A percentile compares a stretch with the other conserved stretches of the same genome.
These are phyloP conservation scores for Ustilago tritici DNA, from an alignment of 1,284 basidiomycete species.

Conservation along the genomic window DNA sequence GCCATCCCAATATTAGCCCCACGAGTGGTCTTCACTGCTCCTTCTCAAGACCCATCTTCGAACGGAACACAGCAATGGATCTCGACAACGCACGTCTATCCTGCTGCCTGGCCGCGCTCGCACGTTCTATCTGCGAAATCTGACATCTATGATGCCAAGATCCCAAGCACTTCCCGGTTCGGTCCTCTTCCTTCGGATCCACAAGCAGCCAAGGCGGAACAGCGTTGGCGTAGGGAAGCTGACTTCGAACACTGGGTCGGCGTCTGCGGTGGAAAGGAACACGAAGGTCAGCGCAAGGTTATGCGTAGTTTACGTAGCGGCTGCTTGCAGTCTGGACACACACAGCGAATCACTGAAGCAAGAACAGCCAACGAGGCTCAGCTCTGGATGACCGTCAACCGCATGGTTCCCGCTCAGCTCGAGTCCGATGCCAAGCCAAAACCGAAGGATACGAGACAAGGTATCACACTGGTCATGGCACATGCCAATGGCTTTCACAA, in stretches of 20 bases:
- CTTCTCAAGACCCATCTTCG: constrained; percentile 38
- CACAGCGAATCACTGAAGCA: constrained; percentile 32
- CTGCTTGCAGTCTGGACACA: constrained; percentile 22
- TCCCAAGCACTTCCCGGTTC: constrained; percentile 25
- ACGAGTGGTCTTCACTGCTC: constrained; percentile 39
- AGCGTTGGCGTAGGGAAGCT: constrained; percentile 37
- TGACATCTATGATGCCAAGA: constrained; percentile 37
- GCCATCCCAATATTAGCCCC: constrained; percentile 18
- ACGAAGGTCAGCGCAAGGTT: constrained; percentile 15
- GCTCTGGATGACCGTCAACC: constrained; percentile 46
- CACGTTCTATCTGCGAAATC: constrained; percentile 44
- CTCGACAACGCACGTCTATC: constrained; percentile 79
- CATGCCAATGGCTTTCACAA: constrained; percentile 87
- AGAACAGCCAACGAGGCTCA: constrained; percentile 38
- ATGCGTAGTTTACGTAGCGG: constrained; percentile 26
- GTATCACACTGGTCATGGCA: constrained; percentile 77
- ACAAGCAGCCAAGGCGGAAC: constrained; percentile 42
- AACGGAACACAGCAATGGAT: constrained; percentile 69
- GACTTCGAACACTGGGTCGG: constrained; percentile 43
- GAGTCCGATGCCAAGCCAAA: constrained; percentile 16
- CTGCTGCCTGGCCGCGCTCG: constrained; percentile 77
- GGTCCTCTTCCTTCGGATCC: constrained; percentile 32
- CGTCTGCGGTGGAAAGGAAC: constrained; percentile 22
- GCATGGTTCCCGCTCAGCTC: constrained; percentile 33
- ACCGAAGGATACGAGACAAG: constrained; percentile 21